A percentile compares a stretch with the other conserved stretches of the same genome.
Conservation (phyloP, 2,329 filamentous ascomycete species). For the Paraphaeosphaeria minitans region DNA sequence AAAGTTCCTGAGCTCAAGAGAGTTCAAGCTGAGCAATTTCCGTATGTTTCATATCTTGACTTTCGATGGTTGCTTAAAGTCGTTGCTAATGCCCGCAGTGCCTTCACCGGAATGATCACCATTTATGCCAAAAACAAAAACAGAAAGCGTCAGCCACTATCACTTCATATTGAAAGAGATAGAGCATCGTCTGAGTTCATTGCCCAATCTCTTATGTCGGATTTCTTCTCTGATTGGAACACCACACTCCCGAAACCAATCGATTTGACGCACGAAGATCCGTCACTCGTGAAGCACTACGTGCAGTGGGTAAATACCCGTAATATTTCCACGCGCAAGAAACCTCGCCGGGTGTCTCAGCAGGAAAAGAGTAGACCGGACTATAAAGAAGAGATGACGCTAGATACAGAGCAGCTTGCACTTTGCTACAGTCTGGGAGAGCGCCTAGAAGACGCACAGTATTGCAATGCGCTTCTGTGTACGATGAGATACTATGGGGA, state of each 20-base stretch:
- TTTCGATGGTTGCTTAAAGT: too few relatives aligned
- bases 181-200: not conserved
- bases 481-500: not conserved
- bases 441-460: slow-evolving; percentile 7
- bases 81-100: not conserved
- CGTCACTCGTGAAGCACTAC: slow-evolving; percentile 2
- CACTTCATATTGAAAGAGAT: not conserved
- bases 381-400: not conserved
- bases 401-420: slow-evolving; percentile 7
- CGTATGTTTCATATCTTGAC: not conserved
- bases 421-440: slow-evolving; percentile 14
- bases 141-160: not conserved
- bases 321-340: not conserved
- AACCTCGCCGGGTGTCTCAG: not conserved
- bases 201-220: not conserved
- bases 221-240: not conserved
- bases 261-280: slow-evolving; percentile 2
- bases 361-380: not conserved
- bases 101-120: not conserved
- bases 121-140: not conserved
- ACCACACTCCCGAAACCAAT: not conserved
- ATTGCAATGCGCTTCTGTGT: slow-evolving; percentile 9
- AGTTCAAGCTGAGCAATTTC: not conserved
- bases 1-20: not conserved
- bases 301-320: not conserved